Evolutionary conservation across 441 rosid species (phyloP).

Genomic region (Adansonia gregorii): DNA sequence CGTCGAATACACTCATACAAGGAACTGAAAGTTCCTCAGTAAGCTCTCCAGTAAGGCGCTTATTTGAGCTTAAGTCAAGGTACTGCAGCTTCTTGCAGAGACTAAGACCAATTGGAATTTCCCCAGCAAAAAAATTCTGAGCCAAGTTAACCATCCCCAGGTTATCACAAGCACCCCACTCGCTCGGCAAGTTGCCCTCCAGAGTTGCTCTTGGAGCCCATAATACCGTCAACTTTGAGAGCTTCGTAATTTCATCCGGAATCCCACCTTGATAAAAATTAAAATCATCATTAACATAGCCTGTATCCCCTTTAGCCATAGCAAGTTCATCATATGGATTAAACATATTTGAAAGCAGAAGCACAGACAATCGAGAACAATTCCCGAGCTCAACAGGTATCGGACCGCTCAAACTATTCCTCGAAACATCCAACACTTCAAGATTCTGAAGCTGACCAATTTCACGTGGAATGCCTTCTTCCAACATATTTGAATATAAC

Average conservation of each 20-base stretch:
- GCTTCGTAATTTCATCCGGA: constrained; percentile 44
- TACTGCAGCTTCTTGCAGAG: constrained; percentile 47
- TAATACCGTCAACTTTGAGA: constrained; percentile 53
- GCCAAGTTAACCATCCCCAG: constrained; percentile 62
- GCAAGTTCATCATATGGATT: constrained; percentile 37
- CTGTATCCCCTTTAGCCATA: constrained; percentile 32
- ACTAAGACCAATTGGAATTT: constrained; percentile 39
- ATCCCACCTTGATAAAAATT: constrained; percentile 58
- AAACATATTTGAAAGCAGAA: constrained; percentile 57
- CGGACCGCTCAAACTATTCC: constrained; percentile 58
- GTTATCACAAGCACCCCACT: constrained; percentile 54
- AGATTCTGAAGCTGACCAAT: constrained; percentile 61
- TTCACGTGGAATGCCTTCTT: constrained; percentile 53
- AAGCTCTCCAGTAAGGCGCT: constrained; percentile 48
- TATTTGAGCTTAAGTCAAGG: constrained; percentile 56
- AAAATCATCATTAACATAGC: constrained; percentile 43
- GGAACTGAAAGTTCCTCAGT: constrained; percentile 50
- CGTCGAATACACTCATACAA: constrained; percentile 60
- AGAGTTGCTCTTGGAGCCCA: constrained; percentile 62
- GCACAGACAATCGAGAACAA: constrained; percentile 52
- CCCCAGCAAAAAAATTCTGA: constrained; percentile 50
- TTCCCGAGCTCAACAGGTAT: constrained; percentile 60
- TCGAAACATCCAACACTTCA: constrained; percentile 63
- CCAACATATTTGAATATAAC: constrained; percentile 55
- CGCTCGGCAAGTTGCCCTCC: constrained; percentile 45